phyloP scores from a whole-genome alignment of 23 red algal genomes.

The Gracilaria domingensis region DNA sequence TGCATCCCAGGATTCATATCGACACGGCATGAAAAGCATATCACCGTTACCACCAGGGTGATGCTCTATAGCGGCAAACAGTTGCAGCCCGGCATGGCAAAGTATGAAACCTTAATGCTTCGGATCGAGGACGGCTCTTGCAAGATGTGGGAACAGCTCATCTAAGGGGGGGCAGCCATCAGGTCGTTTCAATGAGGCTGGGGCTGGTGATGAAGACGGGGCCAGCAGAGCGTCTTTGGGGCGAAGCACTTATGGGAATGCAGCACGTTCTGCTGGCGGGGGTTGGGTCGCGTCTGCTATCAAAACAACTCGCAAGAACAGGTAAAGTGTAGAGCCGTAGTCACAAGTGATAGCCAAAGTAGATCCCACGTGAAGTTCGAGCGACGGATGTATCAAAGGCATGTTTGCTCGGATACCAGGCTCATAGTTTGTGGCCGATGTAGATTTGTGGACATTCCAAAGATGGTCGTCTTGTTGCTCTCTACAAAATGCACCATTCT shows the following conservation, averaged over 20 bases:
- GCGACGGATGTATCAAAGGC: neutral
- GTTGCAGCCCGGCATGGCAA: neutral
- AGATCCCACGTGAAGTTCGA: neutral
- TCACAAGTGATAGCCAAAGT: neutral
- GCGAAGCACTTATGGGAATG: neutral
- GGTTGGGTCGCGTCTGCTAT: neutral
- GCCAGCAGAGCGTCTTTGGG: neutral
- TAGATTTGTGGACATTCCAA: slow-evolving; percentile 1
- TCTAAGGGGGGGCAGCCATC: neutral
- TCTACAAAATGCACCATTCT: neutral
- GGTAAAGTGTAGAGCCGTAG: neutral
- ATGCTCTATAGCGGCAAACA: neutral
- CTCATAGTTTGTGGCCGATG: neutral
- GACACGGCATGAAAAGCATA: neutral
- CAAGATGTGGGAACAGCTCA: neutral
- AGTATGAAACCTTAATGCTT: neutral
- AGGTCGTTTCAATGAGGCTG: neutral
- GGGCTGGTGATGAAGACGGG: neutral
- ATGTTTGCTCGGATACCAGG: neutral
- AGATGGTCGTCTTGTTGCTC: neutral
- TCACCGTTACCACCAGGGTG: neutral
- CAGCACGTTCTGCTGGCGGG: neutral
- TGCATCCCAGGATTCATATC: neutral
- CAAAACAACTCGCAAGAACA: neutral
- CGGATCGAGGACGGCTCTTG: neutral